Evolutionary conservation across 257 asterid genomes (phyloP), one percentile per base, ranked within the genome.

Genomic region (Ocimum tenuiflorum): DNA sequence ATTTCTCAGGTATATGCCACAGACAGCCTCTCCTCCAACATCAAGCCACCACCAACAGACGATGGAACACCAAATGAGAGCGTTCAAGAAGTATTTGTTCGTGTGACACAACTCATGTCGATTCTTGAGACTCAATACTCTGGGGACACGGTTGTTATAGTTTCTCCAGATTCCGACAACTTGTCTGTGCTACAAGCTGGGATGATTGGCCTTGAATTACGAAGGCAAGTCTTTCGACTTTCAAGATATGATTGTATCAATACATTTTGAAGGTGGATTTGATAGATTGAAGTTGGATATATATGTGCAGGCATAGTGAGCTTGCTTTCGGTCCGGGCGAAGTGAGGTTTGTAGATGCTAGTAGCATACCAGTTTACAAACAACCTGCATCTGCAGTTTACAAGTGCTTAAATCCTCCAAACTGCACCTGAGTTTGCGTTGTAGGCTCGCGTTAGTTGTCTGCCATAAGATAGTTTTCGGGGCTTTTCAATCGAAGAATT

Each of bases 51-150:
- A 1, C 98, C 98, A 57, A 72, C 79, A 36, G 77, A 85, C 22
- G 95, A 89, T 2, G 98, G 96, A 20, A 91, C 98, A 22, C 98
- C 98, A 10, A 91, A 91, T 33, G 96, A 89, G 64, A 91, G 98
- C 59, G 92, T 89, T 19, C 84, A 79, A 8, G 98, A 89, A 58
- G 98, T 91, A 5, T 89, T 89, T 76, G 98, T 91, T 23, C 98
- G 96, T 13, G 91, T 91, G 53, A 91, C 96, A 9, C 96, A 89
- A 46, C 91, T 89, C 73, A 91, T 89, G 98, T 89, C 98, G 0
- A 84, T 91, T 70, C 98, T 91, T 13, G 98, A 91, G 77, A 89
- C 94, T 0, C 98, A 88, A 41, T 91, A 91, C 54, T 78, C 98
- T 0, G 95, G 71, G 23, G 91, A 88, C 60, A 85, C 95, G 0